Base-by-base conservation (phyloP, 768 basidiomycete genomes). In the Boletus rubescentipes region DNA sequence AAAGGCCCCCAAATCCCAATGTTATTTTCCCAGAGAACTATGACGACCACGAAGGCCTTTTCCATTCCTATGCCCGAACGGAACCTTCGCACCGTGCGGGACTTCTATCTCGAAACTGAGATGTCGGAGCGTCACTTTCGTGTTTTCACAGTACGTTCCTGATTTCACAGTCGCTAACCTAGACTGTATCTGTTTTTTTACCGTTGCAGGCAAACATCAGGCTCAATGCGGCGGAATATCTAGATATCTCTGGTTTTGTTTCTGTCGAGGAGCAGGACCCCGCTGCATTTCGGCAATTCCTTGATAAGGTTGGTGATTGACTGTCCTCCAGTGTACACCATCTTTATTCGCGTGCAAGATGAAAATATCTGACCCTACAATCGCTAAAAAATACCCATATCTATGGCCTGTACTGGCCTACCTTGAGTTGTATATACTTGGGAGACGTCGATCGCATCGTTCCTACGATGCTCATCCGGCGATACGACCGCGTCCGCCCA, bases 321-420 rank as follows among this genome's bases (percentile, higher is more conserved):
- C 10, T 26, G 6, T 29, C n/a, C 18, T 32, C 32, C 26, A 3
- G 26, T 30, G 29, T 36, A 37, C 36, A 31, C 5, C 37, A 39
- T 52, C 6, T 8, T 49, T 12, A 51, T 20, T 26, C 29, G 9
- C 4, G 18, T 18, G 14, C 16, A 51, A 62, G 62, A 26, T 61
- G 2, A 64, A 57, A 45, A 51, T 30, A 20, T n/a, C 15, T 6
- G 23, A 67, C 6, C 55, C 53, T 9, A 52, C 29, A 5, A 23
- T 66, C 29, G 31, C 51, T 8, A 48, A 39, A 46, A 57, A 34
- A 44, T 66, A 66, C 16, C 54, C 60, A 0, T 49, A 58, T 26
- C 38, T 44, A 0, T 65, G 64, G 61, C 51, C 54, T 3, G 53
- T 61, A 4, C 10, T 61, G 26, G 59, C 51, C 35, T 64, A 64